Base-by-base conservation (phyloP, 495 filamentous ascomycete genomes). In the Annulohypoxylon stygium region DNA sequence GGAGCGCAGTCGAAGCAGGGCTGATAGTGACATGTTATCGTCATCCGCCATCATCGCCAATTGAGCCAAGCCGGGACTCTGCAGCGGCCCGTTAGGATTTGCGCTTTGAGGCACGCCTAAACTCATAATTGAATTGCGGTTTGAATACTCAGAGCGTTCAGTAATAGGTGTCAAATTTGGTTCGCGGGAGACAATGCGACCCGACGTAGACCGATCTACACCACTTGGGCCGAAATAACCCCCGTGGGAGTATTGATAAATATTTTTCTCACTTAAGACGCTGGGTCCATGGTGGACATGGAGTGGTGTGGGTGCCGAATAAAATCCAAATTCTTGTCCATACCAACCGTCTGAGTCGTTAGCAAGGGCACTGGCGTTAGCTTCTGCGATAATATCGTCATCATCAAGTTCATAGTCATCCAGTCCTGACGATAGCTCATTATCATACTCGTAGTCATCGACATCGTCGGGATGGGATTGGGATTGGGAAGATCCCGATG, bases 321-420 rank as follows among this genome's bases (percentile, higher is more conserved):
- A 98, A 81, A 99, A 99, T n/a, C 94, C 95, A 72, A 99, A 99
- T 78, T 99, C 96, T 71, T 94, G 91, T 2, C 96, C 97, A 77
- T 99, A 99, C 82, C 94, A 95, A 6, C 93, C 95, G 55, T 97
- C 95, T 14, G 90, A 90, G 73, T 99, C 96, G 70, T 92, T 93
- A 16, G 96, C 96, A 3, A 99, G 86, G 20, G 92, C 96, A 75
- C 95, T 93, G 5, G 95, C 95, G 72, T 99, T 99, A 18, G 96
- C 96, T 26, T 92, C 96, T 0, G 95, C 97, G 68, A 98, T 93
- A 77, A 99, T 97, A 47, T 89, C 86, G 71, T 97, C 94, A 75
- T 98, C 93, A 62, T 91, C 91, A 61, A 90, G 84, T 5, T 89
- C 84, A 68, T 88, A 88, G 55, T 93, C 91, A 65, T 89, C 85